Percentiles rank a stretch among this genome's conserved stretches.
These are phyloP conservation scores for Chlorella sorokiniana DNA, from an alignment of 139 green algal genomes.

Conservation along the genomic window DNA sequence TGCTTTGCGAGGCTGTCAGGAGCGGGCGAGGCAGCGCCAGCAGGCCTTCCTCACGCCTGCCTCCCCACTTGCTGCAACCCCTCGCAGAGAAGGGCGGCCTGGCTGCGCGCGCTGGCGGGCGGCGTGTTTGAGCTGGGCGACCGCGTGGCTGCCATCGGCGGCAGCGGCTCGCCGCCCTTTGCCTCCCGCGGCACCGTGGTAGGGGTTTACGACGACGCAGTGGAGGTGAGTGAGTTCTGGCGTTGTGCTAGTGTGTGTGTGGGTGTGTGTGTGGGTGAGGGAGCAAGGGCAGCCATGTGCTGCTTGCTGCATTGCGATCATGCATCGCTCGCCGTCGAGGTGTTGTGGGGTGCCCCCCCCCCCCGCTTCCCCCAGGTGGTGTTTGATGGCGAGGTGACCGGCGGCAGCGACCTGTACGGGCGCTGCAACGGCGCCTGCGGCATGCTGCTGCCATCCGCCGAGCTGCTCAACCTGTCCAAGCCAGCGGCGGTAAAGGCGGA, in stretches of 20 bases:
- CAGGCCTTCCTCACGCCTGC: neutral
- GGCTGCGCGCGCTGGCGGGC: slow-evolving; percentile 52
- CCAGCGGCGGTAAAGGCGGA: slow-evolving; percentile 43
- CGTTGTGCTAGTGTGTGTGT: too few species aligned
- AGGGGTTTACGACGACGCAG: slow-evolving; percentile 66
- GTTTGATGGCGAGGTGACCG: slow-evolving; percentile 54
- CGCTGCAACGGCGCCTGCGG: slow-evolving; percentile 41
- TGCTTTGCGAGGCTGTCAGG: neutral
- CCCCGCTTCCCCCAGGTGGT: slow-evolving; percentile 36
- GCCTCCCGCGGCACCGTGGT: slow-evolving; percentile 71
- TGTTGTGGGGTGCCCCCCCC: too few species aligned
- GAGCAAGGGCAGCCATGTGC: neutral
- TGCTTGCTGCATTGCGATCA: too few species aligned
- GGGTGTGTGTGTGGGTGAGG: neutral
- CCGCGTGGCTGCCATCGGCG: slow-evolving; percentile 65
- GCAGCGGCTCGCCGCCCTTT: slow-evolving; percentile 68
- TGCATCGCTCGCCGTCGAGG: too few species aligned
- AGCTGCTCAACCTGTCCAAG: slow-evolving; percentile 64
- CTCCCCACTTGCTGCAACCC: neutral
- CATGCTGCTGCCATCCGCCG: slow-evolving; percentile 32
- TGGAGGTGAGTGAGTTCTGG: slow-evolving; percentile 60
- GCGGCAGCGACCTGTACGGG: slow-evolving; percentile 59
- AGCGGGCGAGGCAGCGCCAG: neutral
- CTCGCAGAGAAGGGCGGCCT: slow-evolving; percentile 39
- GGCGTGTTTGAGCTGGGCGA: slow-evolving; percentile 85